Conservation (phyloP, 768 basidiomycete genomes). For the Roridomyces roridus region DNA sequence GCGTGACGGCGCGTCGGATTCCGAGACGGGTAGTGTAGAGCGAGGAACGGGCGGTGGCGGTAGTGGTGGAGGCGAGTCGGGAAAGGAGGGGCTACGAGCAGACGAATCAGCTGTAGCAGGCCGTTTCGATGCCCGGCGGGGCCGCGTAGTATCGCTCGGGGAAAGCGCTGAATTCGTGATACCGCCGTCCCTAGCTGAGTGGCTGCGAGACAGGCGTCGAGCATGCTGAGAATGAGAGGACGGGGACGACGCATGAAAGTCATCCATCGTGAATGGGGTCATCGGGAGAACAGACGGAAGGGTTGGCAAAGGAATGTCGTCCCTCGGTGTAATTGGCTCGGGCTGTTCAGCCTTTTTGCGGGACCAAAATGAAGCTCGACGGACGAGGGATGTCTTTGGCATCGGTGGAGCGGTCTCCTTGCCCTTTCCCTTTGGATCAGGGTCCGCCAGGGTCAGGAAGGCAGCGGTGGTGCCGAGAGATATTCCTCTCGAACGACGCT, state of each 20-base stretch:
- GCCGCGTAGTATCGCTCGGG: constrained; percentile 17
- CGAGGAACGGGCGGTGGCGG: constrained; percentile 19
- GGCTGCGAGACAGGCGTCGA: constrained; percentile 47
- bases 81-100: constrained; percentile 36
- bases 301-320: constrained; percentile 34
- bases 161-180: constrained; percentile 18
- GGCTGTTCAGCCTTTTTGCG: constrained; percentile 50
- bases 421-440: constrained; percentile 53
- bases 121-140: constrained; percentile 33
- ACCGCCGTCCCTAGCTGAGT: constrained; percentile 42
- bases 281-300: constrained; percentile 44
- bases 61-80: constrained; percentile 25
- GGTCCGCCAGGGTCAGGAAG: constrained; percentile 40
- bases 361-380: constrained; percentile 74
- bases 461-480: constrained; percentile 57
- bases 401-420: constrained; percentile 40
- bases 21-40: constrained; percentile 19
- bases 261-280: constrained; percentile 42
- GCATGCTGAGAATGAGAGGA: constrained; percentile 30
- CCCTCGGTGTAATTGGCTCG: constrained; percentile 33
- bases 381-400: constrained; percentile 48
- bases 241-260: constrained; percentile 23
- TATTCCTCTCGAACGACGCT: constrained; percentile 55
- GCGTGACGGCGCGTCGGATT: constrained; percentile 23
- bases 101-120: constrained; percentile 51